Conservation (phyloP, 2,329 filamentous ascomycete genomes). For the Talaromyces islandicus region DNA sequence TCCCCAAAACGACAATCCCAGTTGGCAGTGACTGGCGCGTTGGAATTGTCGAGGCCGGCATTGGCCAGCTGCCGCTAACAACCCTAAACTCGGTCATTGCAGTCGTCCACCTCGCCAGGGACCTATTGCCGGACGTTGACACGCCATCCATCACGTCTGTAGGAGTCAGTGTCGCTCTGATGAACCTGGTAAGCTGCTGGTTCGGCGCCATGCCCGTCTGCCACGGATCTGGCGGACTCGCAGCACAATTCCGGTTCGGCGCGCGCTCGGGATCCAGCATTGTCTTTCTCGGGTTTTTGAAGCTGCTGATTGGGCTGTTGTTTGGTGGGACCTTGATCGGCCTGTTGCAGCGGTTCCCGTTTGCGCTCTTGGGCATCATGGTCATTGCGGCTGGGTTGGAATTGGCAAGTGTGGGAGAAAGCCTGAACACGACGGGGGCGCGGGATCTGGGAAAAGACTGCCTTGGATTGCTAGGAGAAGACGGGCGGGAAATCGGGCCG, state of each 20-base stretch:
- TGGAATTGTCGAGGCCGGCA: conserved; percentile 60
- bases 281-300: conserved; percentile 69
- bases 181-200: conserved; percentile 84
- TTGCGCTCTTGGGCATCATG: conserved; percentile 74
- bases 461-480: conserved; percentile 18
- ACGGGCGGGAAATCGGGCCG: conserved; percentile 30
- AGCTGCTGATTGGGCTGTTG: conserved; percentile 68
- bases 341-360: conserved; percentile 67
- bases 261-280: conserved; percentile 81
- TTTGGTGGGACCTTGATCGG: conserved; percentile 69
- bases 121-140: conserved; percentile 65
- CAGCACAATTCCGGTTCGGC: conserved; percentile 86
- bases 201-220: conserved; percentile 95
- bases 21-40: conserved; percentile 41
- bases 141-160: conserved; percentile 69
- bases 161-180: conserved; percentile 71
- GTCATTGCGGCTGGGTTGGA: conserved; percentile 86
- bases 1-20: conserved; percentile 48
- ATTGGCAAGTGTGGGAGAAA: conserved; percentile 76
- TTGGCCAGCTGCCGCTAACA: conserved; percentile 85
- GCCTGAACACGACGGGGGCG: conserved; percentile 68
- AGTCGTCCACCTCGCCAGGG: conserved; percentile 69
- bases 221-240: conserved; percentile 84
- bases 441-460: conserved; percentile 45
- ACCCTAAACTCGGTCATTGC: conserved; percentile 90